Evolutionary conservation across 495 filamentous ascomycete genomes (phyloP).

Genomic region (Neurospora sp.): DNA sequence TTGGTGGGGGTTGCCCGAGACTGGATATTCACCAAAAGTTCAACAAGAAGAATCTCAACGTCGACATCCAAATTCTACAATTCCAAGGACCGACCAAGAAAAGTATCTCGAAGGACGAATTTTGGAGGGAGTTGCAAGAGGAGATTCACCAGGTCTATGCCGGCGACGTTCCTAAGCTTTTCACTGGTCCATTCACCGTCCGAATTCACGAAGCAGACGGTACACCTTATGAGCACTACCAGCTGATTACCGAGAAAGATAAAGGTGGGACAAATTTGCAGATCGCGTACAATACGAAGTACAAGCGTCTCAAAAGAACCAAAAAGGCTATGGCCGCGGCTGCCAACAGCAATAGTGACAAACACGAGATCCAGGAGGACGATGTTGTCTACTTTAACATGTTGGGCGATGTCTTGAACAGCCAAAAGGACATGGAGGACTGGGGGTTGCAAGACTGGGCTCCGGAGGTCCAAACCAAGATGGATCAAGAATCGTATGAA

Average conservation of each 20-base stretch:
- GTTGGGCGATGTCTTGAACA: slow-evolving; percentile 81
- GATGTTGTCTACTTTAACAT: slow-evolving; percentile 93
- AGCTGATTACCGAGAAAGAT: slow-evolving; percentile 78
- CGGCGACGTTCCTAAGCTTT: slow-evolving; percentile 60
- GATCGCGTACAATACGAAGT: slow-evolving; percentile 98
- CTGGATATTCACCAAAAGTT: slow-evolving; percentile 81
- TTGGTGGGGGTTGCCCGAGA: slow-evolving; percentile 73
- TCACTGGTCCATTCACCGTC: slow-evolving; percentile 94
- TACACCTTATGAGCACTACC: slow-evolving; percentile 96
- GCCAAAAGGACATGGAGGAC: slow-evolving; percentile 65
- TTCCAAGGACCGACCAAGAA: slow-evolving; percentile 45
- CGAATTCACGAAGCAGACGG: slow-evolving; percentile 97
- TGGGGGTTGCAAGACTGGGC: slow-evolving; percentile 87
- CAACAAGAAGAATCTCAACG: slow-evolving; percentile 94
- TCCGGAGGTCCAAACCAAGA: slow-evolving; percentile 70
- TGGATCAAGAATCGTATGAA: slow-evolving; percentile 95
- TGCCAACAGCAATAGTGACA: slow-evolving; percentile 37
- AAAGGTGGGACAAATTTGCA: slow-evolving; percentile 58
- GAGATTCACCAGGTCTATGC: slow-evolving; percentile 59
- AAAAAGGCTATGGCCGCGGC: slow-evolving; percentile 77
- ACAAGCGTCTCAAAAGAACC: slow-evolving; percentile 91
- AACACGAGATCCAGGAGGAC: slow-evolving; percentile 73
- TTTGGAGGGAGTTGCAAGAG: slow-evolving; percentile 76
- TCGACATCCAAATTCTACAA: slow-evolving; percentile 87
- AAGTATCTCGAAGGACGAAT: slow-evolving; percentile 51